Conservation (phyloP, 805 yeast genomes). For the Ogataea glucozyma region DNA sequence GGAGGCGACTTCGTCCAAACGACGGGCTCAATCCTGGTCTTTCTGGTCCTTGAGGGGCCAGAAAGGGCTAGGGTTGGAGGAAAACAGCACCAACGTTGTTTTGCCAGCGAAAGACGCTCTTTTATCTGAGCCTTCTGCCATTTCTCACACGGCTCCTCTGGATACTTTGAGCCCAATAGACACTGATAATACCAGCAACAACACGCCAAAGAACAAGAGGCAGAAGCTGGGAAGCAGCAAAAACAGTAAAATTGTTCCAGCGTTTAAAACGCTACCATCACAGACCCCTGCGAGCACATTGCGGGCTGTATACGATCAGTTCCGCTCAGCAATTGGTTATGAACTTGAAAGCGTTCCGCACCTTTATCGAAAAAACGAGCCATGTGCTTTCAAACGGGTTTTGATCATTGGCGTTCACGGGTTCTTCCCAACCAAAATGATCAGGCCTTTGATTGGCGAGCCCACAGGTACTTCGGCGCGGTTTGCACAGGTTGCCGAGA, state of each 20-base stretch:
- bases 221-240: conserved; percentile 11
- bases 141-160: conserved; percentile 6
- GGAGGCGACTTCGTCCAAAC: conserved; percentile 6
- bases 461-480: conserved; percentile 95
- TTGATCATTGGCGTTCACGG: conserved; percentile 95
- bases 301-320: conserved; percentile 15
- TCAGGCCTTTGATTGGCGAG: conserved; percentile 86
- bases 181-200: background rate
- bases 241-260: conserved; percentile 34
- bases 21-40: conserved; percentile 31
- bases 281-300: conserved; percentile 15
- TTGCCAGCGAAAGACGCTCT: conserved; percentile 23
- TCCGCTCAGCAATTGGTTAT: conserved; percentile 23
- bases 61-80: background rate
- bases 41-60: conserved; percentile 26
- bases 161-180: conserved; percentile 5
- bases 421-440: conserved; percentile 84
- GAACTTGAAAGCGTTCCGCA: conserved; percentile 14
- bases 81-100: background rate
- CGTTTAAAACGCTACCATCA: conserved; percentile 30
- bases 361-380: conserved; percentile 22
- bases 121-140: conserved; percentile 25
- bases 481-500: conserved; percentile 89
- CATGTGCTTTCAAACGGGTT: conserved; percentile 49
- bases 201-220: conserved; percentile 14